Evolutionary conservation across 2,329 filamentous ascomycete genomes (phyloP).

Genomic region (Teratosphaeria viscida): DNA sequence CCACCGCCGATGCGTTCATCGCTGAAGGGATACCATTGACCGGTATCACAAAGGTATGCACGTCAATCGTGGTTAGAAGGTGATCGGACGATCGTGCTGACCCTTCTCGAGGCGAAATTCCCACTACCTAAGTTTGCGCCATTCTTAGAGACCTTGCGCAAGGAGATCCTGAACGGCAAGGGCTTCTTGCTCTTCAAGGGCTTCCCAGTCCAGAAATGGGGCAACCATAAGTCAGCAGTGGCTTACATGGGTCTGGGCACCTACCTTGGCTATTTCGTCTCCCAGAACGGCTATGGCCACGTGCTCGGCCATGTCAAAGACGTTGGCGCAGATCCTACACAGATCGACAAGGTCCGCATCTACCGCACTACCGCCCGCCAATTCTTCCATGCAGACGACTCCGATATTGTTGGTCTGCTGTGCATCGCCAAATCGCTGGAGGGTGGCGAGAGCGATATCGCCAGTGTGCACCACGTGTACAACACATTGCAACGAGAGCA

Average conservation of each 20-base stretch:
- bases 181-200: constrained; percentile 86
- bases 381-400: constrained; percentile 78
- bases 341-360: constrained; percentile 81
- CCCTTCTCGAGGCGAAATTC: constrained; percentile 42
- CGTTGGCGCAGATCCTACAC: constrained; percentile 66
- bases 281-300: constrained; percentile 74
- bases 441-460: constrained; percentile 75
- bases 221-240: constrained; percentile 66
- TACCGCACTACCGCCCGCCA: constrained; percentile 79
- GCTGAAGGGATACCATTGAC: constrained; percentile 55
- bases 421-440: constrained; percentile 69
- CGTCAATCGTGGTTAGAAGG: background rate
- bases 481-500: constrained; percentile 66
- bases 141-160: constrained; percentile 46
- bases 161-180: constrained; percentile 66
- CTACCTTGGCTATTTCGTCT: constrained; percentile 78
- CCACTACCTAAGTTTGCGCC: constrained; percentile 46
- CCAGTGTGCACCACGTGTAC: constrained; percentile 72
- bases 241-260: constrained; percentile 81
- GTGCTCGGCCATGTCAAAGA: constrained; percentile 86
- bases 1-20: constrained; percentile 59
- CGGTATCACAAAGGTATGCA: constrained; percentile 50
- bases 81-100: background rate
- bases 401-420: constrained; percentile 71
- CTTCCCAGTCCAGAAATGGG: constrained; percentile 68